These are phyloP conservation scores for Pyracantha coccinea DNA, from an alignment of 331 rosid species.

Conservation along the genomic window DNA sequence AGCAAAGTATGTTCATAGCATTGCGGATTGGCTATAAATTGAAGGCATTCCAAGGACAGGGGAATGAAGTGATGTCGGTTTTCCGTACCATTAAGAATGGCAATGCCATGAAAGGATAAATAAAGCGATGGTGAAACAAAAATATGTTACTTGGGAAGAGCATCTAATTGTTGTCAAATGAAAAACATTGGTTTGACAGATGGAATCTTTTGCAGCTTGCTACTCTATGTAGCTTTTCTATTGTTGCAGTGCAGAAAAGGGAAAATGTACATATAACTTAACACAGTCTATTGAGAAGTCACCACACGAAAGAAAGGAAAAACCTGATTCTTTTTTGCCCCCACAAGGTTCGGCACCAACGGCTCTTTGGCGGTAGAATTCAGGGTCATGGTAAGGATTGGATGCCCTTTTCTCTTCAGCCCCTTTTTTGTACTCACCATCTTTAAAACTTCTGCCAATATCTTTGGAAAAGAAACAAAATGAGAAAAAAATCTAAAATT, in stretches of 20 bases:
- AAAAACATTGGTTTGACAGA: background rate
- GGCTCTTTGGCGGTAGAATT: constrained; percentile 27
- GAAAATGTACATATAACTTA: background rate
- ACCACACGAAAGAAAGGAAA: background rate
- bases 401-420: constrained; percentile 39
- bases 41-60: background rate
- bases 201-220: background rate
- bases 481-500: background rate
- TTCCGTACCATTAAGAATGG: background rate
- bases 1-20: background rate
- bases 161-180: background rate
- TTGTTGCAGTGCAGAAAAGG: background rate
- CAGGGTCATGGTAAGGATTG: constrained; percentile 47
- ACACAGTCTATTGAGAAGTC: background rate
- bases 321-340: constrained; percentile 24
- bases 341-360: constrained; percentile 19
- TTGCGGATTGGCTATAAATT: background rate
- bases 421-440: constrained; percentile 27
- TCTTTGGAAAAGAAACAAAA: constrained; percentile 19
- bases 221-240: background rate
- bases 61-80: background rate
- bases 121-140: background rate
- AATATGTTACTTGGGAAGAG: background rate
- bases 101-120: background rate
- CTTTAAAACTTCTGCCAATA: constrained; percentile 33